Evolutionary conservation across 169 alveolate species (phyloP).

Genomic region (Eimeria nieschulzi): DNA sequence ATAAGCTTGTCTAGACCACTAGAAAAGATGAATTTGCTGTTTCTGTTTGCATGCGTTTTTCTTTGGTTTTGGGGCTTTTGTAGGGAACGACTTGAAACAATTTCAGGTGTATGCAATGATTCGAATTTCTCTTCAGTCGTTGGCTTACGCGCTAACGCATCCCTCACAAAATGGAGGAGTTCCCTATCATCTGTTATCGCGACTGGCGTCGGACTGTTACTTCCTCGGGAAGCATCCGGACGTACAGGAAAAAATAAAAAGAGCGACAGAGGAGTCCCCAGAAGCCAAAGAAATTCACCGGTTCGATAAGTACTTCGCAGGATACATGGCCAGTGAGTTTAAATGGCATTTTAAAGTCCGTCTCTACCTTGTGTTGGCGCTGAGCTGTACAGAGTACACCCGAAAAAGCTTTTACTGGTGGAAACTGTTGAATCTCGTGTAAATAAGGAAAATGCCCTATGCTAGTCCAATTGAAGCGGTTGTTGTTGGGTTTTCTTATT

Average conservation of each 20-base stretch:
- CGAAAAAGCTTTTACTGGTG: too few species aligned
- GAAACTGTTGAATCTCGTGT: too few species aligned
- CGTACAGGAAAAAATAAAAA: background rate
- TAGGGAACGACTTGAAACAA: constrained; percentile 9
- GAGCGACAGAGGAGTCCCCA: too few species aligned
- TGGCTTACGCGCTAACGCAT: background rate
- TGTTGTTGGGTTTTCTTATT: background rate
- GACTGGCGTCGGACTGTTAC: background rate
- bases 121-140: background rate
- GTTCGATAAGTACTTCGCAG: constrained; percentile 19
- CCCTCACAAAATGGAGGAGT: background rate
- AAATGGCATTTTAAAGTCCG: background rate
- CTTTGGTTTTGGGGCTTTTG: background rate
- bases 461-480: background rate
- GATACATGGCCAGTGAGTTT: background rate
- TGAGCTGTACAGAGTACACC: too few species aligned
- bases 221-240: background rate
- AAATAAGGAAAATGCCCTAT: too few species aligned
- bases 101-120: background rate
- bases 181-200: background rate
- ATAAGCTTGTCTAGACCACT: too few species aligned
- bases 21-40: background rate
- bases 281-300: background rate
- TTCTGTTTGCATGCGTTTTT: background rate
- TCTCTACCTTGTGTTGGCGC: too few species aligned